Evolutionary conservation across 2,329 filamentous ascomycete species (phyloP), one percentile per base, ranked within the genome.

Genomic region (Intubia oerlemansii): DNA sequence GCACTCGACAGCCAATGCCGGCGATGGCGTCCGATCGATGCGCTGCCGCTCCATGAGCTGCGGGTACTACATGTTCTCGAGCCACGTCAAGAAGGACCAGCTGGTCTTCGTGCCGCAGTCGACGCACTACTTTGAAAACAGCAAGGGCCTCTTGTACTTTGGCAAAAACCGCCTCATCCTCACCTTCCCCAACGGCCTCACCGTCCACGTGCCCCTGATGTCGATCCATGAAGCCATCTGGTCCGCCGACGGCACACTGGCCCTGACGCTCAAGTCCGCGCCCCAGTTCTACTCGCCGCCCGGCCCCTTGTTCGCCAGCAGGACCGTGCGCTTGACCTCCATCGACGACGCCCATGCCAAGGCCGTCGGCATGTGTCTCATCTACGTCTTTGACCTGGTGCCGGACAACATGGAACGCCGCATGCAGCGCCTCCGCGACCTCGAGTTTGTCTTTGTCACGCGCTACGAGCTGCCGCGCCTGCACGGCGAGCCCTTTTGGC

Each of bases 31-130:
- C 38, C 12, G n/a, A 31, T 18, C 4, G 4, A 14, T 7, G 30
- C 24, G 10, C 12, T 24, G 9, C 17, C 22, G 26, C 25, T 36
- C 13, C 5, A 14, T 47, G 20, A 44, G 40, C 17, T 52, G 51
- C 30, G 64, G 65, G 2, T 53, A 59, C 25, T 59, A 58, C 36
- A 42, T 52, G 7, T 66, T 59, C 29, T n/a, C n/a, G n/a, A n/a
- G n/a, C n/a, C n/a, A n/a, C n/a, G 28, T 40, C 2, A 30, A 42
- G 0, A 35, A 38, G 5, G 27, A 19, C 17, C 13, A 24, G 3
- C 44, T 66, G 6, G 44, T 45, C 0, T 68, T 61, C 33, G 42
- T 54, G 4, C 38, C 53, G 41, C 64, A 56, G 32, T 42, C 41
- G 33, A 43, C 33, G 25, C 43, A 23, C 42, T 43, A 4, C 46